Evolutionary conservation across 306 rosid genomes (phyloP).

Genomic region (Luffa aegyptiaca): DNA sequence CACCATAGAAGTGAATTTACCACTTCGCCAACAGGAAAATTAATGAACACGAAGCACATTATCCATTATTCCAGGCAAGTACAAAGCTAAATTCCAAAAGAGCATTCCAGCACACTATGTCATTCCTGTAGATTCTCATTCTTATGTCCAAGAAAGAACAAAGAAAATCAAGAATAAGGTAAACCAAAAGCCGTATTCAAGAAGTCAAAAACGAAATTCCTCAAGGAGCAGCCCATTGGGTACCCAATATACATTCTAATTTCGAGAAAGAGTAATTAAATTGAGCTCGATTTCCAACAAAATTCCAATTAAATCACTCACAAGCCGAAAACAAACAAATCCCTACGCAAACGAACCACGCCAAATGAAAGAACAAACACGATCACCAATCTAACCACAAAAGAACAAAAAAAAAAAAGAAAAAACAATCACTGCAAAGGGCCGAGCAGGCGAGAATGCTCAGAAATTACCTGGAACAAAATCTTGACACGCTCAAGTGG

Average conservation of each 20-base stretch:
- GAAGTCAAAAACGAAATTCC: not conserved
- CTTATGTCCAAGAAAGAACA: not conserved
- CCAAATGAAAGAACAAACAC: not conserved
- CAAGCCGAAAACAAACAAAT: not conserved
- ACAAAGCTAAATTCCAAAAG: not conserved
- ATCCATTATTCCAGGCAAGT: not conserved
- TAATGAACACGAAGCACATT: not conserved
- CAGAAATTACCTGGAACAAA: slow-evolving; percentile 61
- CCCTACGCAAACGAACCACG: not conserved
- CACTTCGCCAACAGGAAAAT: too few species aligned
- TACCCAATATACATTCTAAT: not conserved
- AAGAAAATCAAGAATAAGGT: not conserved
- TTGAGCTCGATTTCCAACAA: not conserved
- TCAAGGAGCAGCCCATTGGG: not conserved
- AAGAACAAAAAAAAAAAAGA: not conserved
- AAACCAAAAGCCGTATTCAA: not conserved
- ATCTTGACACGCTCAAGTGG: slow-evolving; percentile 89
- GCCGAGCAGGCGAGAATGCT: not conserved
- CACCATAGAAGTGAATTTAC: too few species aligned
- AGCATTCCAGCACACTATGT: not conserved
- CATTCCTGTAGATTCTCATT: not conserved
- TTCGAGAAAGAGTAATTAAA: not conserved
- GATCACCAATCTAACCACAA: not conserved
- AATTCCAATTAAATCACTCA: not conserved
- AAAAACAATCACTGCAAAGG: not conserved